These are phyloP conservation scores for Areca catechu DNA, from an alignment of 176 grass and related monocot species.

Conservation along the genomic window DNA sequence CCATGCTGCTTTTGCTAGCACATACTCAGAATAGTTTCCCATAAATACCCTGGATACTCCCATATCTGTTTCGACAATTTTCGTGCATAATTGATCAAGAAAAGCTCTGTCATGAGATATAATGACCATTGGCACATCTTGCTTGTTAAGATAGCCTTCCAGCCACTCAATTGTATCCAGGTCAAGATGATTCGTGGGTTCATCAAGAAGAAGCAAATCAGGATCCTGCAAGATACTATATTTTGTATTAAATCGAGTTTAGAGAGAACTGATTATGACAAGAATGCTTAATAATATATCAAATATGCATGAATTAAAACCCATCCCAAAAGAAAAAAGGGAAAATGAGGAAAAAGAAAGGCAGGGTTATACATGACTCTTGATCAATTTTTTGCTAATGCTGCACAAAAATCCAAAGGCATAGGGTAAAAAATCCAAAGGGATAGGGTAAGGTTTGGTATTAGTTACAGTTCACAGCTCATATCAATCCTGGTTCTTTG, in stretches of 20 bases:
- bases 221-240: conserved; percentile 53
- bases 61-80: conserved; percentile 94
- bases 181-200: conserved; percentile 96
- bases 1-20: conserved; percentile 63
- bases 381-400: too few species aligned
- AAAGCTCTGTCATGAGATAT: conserved; percentile 97
- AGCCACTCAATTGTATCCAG: conserved; percentile 95
- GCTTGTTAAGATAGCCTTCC: conserved; percentile 69
- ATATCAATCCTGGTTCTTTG: too few species aligned
- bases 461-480: too few species aligned
- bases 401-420: too few species aligned
- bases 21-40: conserved; percentile 86
- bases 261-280: too few species aligned
- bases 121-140: conserved; percentile 94
- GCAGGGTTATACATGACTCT: too few species aligned
- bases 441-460: too few species aligned
- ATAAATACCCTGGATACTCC: conserved; percentile 83
- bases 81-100: conserved; percentile 81
- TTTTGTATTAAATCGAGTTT: not conserved
- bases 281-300: too few species aligned
- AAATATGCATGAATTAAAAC: too few species aligned
- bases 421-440: too few species aligned
- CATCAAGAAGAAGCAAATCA: conserved; percentile 89
- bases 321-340: too few species aligned
- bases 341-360: too few species aligned